Base-by-base conservation (phyloP, 805 yeast species). In the Metschnikowia similis region DNA sequence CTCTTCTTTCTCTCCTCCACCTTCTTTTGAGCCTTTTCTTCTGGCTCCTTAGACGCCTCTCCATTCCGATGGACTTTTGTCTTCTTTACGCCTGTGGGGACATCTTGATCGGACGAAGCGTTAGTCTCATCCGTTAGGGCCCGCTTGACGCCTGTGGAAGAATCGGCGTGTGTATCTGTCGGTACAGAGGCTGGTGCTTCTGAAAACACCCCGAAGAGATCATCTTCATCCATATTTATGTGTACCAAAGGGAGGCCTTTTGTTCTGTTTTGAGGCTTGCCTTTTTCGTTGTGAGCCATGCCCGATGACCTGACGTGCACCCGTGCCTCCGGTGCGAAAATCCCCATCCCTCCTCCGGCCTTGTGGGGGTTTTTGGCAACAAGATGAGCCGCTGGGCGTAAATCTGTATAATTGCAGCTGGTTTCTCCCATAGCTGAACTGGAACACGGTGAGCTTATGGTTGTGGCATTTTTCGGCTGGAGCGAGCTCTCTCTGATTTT, bases 201-300 rank as follows among this genome's bases (percentile, higher is more conserved):
- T 45, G 77, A 74, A 58, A 83, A 83, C 52, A 83, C 87, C 45
- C 75, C 84, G 61, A 83, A 83, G 48, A 83, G 73, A 58, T 82
- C 87, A 62, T 80, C 83, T 65, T 59, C 71, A 52, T 69, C 73
- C 72, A 68, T 67, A 26, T 47, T 40, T 21, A 30, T 32, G 13
- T 9, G 13, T 31, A 31, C 34, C 45, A 17, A 14, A 27, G 21
- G 35, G 8, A 16, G 28, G 17, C 14, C 11, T 44, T 35, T 44
- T 44, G 29, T 44, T 28, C 35, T 16, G 36, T 28, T 26, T 44
- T 30, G 36, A 30, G 16, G 39, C 35, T 41, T 32, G 42, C 37
- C 32, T 32, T 21, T 44, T 28, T 29, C 16, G 36, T 28, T 26
- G 36, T 30, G 36, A 30, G 16, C 35, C 35, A 31, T 32, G 42